Percentiles rank a stretch among this genome's conserved stretches.
phyloP scores from a whole-genome alignment of 2,329 filamentous ascomycete genomes.

The Dryadomyces sulphureus region DNA sequence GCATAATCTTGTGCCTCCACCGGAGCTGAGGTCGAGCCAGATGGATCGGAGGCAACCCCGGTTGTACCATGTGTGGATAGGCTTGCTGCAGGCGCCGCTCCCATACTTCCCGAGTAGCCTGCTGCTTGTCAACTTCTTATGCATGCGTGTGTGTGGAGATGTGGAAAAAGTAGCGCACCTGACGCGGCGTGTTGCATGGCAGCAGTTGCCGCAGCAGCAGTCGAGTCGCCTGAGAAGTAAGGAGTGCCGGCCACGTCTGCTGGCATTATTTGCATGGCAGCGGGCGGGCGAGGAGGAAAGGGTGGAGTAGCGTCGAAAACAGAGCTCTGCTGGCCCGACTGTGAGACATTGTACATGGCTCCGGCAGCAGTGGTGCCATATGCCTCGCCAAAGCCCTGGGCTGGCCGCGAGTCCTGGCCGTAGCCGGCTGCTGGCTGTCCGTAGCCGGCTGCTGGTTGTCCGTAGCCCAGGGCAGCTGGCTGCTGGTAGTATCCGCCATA shows the following conservation, averaged over 20 bases:
- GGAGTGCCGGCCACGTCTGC: constrained; percentile 51
- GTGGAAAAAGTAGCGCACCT: constrained; percentile 25
- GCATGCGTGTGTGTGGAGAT: constrained; percentile 45
- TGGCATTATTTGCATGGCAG: constrained; percentile 62
- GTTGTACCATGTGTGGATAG: constrained; percentile 24
- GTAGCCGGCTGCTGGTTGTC: constrained; percentile 35
- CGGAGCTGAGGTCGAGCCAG: neutral
- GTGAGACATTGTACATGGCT: constrained; percentile 69
- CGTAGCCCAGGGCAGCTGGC: constrained; percentile 37
- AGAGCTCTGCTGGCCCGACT: constrained; percentile 39
- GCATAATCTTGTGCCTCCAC: constrained; percentile 5
- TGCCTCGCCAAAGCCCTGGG: constrained; percentile 36
- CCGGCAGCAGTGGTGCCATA: constrained; percentile 47
- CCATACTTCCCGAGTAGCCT: constrained; percentile 33
- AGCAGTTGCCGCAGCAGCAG: constrained; percentile 43
- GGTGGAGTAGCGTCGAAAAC: constrained; percentile 65
- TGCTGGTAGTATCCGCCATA: constrained; percentile 47
- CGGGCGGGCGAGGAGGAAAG: constrained; percentile 62
- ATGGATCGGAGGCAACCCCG: no score
- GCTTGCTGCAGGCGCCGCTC: constrained; percentile 20
- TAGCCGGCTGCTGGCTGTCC: constrained; percentile 48
- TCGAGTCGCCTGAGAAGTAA: constrained; percentile 59
- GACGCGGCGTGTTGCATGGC: constrained; percentile 35
- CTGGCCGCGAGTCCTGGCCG: constrained; percentile 42
- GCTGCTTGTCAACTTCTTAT: constrained; percentile 36